Percentiles rank a stretch among this genome's conserved stretches.
These are phyloP conservation scores for Hawksworthiomyces lignivorus DNA, from an alignment of 2,329 filamentous ascomycete species.

Conservation along the genomic window DNA sequence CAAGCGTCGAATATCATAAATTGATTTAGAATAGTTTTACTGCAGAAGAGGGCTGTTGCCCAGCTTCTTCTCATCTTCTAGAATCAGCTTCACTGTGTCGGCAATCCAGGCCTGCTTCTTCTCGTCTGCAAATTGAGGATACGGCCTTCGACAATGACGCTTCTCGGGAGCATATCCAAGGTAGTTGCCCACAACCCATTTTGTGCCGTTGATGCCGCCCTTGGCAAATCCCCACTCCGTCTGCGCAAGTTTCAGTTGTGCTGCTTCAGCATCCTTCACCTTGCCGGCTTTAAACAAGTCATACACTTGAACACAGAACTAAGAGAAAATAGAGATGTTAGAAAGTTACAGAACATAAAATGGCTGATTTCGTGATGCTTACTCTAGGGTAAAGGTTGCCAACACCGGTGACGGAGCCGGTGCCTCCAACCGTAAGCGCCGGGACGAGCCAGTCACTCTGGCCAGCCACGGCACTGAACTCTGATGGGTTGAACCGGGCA, in stretches of 20 bases:
- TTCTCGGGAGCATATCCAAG: constrained; percentile 43
- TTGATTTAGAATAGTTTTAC: no score
- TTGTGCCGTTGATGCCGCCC: constrained; percentile 53
- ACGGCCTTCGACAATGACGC: constrained; percentile 45
- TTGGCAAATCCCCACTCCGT: constrained; percentile 50
- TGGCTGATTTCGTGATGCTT: no score
- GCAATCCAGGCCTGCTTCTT: constrained; percentile 38
- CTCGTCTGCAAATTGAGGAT: constrained; percentile 38
- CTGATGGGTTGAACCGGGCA: constrained; percentile 35
- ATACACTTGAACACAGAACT: constrained; percentile 40
- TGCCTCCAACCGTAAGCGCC: constrained; percentile 46
- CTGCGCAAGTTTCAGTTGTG: constrained; percentile 43
- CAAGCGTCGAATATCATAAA: no score
- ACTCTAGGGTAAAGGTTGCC: constrained; percentile 56
- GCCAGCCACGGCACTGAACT: constrained; percentile 61
- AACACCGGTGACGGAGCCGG: constrained; percentile 51
- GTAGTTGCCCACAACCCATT: constrained; percentile 49
- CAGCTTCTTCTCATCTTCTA: constrained; percentile 6
- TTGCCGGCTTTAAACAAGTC: constrained; percentile 40
- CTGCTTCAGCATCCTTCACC: constrained; percentile 36
- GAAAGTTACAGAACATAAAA: no score
- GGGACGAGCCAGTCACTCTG: constrained; percentile 63
- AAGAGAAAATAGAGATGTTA: no score
- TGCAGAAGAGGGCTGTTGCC: no score
- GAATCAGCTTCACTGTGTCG: constrained; percentile 4